Base-by-base conservation (phyloP, 108 stramenopile genomes). In the Mayamaea pseudoterrestris region DNA sequence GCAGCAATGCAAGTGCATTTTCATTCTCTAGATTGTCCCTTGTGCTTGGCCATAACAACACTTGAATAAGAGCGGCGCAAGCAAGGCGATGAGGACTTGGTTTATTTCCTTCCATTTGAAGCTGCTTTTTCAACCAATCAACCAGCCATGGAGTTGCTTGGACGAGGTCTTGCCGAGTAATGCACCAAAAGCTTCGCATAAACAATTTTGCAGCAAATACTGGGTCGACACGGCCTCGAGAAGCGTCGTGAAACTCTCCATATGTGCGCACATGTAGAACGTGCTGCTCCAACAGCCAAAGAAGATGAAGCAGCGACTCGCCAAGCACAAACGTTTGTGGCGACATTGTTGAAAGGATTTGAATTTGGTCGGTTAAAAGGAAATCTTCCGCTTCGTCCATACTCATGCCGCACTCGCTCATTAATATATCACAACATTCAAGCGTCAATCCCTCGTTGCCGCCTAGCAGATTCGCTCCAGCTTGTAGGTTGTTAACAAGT, bases 1-100 rank as follows among this genome's bases (percentile, higher is more conserved):
- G 36, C 14, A 56, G 29, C 0, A 28, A 47, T 16, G 63, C 80
- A 54, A 79, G 35, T 14, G 54, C 54, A 30, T 51, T 47, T 12
- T 32, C 56, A 23, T 36, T 45, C 7, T 44, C 47, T 31, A 68
- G 65, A 30, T 61, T 43, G 6, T 58, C 28, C 61, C 60, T 66
- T 26, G 73, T n/a, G n/a, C n/a, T n/a, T n/a, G n/a, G 60, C 82
- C 82, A 89, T n/a, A 89, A 31, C 44, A 89, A 50, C 28, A 63
- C 60, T 34, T 77, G 74, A 0, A 55, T 59, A 13, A 89, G 50
- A 1, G 82, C 82, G 21, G 87, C 87, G 46, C 78, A 89, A 3
- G 80, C 79, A 27, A 83, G 50, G 12, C 82, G 68, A 37, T 80
- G 76, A 4, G 29, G 51, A 43, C 61, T 63, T 36, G 23, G n/a